Evolutionary conservation across 306 rosid genomes (phyloP).

Genomic region (Acacia crassicarpa): DNA sequence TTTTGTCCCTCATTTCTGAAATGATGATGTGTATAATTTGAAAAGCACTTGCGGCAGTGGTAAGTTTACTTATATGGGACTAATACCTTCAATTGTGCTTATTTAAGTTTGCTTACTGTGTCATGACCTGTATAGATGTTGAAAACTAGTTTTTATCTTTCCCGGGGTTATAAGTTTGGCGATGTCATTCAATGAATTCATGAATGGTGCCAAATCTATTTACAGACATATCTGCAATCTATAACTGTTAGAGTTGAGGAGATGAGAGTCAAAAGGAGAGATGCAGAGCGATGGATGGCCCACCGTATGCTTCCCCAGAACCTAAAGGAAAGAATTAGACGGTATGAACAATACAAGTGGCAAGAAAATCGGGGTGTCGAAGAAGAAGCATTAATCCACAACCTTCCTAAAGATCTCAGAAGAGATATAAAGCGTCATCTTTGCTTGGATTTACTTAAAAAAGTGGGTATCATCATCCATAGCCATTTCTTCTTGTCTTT

Average conservation of each 20-base stretch:
- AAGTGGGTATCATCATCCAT: conserved; percentile 46
- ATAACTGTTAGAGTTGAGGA: not conserved
- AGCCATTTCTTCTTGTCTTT: not conserved
- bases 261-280: not conserved
- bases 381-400: not conserved
- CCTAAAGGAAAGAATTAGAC: not conserved
- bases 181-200: conserved; percentile 1
- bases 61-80: too few relatives aligned
- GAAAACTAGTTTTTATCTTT: not conserved
- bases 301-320: not conserved
- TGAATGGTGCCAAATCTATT: conserved; percentile 26
- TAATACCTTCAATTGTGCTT: too few relatives aligned
- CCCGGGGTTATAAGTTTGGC: not conserved
- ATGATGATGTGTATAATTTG: too few relatives aligned
- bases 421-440: not conserved
- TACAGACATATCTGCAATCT: conserved; percentile 17
- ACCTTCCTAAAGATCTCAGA: not conserved
- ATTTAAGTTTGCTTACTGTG: too few relatives aligned
- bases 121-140: too few relatives aligned
- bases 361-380: not conserved
- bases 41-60: too few relatives aligned
- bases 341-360: not conserved
- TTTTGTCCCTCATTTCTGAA: too few relatives aligned
- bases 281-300: not conserved
- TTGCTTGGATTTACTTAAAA: not conserved